phyloP scores from a whole-genome alignment of 202 grass and related monocot genomes.

The Zizania palustris region DNA sequence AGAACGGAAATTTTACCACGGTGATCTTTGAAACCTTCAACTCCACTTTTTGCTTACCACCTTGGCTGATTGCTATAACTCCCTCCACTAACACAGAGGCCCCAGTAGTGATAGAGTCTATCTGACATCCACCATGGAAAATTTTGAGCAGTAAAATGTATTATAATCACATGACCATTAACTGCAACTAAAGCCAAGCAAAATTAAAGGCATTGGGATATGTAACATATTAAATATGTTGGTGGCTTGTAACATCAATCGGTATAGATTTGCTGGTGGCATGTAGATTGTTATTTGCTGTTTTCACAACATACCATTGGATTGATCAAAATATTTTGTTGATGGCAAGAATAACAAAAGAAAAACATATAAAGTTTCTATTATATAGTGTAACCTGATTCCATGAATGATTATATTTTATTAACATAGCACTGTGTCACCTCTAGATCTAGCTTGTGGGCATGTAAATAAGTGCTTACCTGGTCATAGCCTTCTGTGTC shows the following conservation, averaged over 20 bases:
- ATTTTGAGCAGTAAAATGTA: conserved; percentile 33
- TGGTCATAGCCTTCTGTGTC: conserved; percentile 92
- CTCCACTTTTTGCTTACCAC: conserved; percentile 92
- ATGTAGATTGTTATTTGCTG: neutral
- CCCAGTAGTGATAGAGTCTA: conserved; percentile 85
- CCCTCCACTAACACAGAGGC: conserved; percentile 89
- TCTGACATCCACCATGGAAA: conserved; percentile 60
- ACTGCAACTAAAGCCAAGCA: conserved; percentile 32
- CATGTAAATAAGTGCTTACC: conserved; percentile 54
- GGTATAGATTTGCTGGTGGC: conserved; percentile 15
- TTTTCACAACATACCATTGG: conserved; percentile 13
- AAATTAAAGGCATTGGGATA: conserved; percentile 7
- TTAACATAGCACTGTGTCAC: neutral
- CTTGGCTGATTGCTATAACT: conserved; percentile 83
- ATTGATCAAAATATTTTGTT: conserved; percentile 9
- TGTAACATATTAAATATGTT: conserved; percentile 3
- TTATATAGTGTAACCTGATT: neutral
- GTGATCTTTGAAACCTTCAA: conserved; percentile 82
- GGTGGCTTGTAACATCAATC: neutral
- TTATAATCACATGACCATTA: conserved; percentile 13
- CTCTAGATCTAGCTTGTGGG: conserved; percentile 24
- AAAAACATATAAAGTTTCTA: neutral
- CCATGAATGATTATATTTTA: neutral
- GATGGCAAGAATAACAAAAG: conserved; percentile 6
- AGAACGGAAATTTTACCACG: conserved; percentile 58